These are phyloP conservation scores for Dysphania ambrosioides DNA, from an alignment of 148 eudicot genomes.

Conservation along the genomic window DNA sequence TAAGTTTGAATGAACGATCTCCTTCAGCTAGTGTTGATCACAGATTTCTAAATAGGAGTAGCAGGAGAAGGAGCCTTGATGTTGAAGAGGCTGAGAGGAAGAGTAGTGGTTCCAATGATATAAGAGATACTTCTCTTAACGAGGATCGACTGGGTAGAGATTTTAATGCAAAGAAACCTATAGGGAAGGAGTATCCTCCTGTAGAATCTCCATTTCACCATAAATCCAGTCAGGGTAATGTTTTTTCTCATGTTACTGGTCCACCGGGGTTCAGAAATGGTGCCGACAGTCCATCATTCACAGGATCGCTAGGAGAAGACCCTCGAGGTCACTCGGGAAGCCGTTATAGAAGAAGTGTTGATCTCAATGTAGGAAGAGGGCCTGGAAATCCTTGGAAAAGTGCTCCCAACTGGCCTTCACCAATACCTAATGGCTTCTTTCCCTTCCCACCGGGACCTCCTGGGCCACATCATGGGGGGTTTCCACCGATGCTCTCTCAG, in stretches of 20 bases:
- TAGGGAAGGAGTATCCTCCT: conserved; percentile 54
- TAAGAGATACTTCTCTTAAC: conserved; percentile 47
- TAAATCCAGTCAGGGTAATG: conserved; percentile 49
- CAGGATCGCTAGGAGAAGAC: conserved; percentile 61
- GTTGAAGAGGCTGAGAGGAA: conserved; percentile 67
- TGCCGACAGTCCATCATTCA: conserved; percentile 49
- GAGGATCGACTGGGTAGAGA: conserved; percentile 67
- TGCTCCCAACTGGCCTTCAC: conserved; percentile 80
- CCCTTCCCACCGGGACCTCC: conserved; percentile 73
- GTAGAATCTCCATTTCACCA: conserved; percentile 69
- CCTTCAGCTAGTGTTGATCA: conserved; percentile 62
- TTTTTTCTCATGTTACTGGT: conserved; percentile 52
- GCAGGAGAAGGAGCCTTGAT: conserved; percentile 61
- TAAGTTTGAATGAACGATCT: conserved; percentile 54
- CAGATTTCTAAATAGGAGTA: conserved; percentile 52
- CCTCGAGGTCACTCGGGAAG: conserved; percentile 51
- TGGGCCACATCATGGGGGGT: conserved; percentile 69
- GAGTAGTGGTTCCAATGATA: conserved; percentile 61
- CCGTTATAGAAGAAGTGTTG: conserved; percentile 68
- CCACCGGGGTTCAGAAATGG: conserved; percentile 61
- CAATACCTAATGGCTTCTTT: conserved; percentile 68
- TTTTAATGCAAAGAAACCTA: conserved; percentile 39
- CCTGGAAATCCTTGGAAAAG: conserved; percentile 85
- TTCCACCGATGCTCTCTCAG: conserved; percentile 68
- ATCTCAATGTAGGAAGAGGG: conserved; percentile 60